These are phyloP conservation scores for Trichoderma semiorbis DNA, from an alignment of 2,329 filamentous ascomycete genomes.

Conservation along the genomic window DNA sequence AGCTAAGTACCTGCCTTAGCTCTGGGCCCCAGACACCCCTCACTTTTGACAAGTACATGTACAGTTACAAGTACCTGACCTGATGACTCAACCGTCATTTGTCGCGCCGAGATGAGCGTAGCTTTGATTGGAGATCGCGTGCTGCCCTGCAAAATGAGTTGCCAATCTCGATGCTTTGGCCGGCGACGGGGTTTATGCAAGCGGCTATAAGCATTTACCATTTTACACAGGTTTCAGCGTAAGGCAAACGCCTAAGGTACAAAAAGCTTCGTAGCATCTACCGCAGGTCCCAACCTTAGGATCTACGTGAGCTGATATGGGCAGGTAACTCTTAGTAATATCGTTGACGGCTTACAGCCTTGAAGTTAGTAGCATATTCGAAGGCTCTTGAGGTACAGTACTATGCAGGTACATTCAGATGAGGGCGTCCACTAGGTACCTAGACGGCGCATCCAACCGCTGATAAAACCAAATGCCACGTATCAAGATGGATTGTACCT, in stretches of 20 bases:
- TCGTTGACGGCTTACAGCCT: not conserved
- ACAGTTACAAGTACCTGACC: not conserved
- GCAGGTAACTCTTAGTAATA: not conserved
- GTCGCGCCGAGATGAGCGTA: not conserved
- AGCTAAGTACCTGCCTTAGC: conserved; percentile 16
- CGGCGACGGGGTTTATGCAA: not conserved
- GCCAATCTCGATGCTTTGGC: not conserved
- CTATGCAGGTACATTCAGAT: not conserved
- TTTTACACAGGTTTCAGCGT: not conserved
- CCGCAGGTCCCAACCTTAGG: no score
- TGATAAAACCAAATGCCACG: not conserved
- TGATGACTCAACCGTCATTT: conserved; percentile 9
- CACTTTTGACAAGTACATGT: not conserved
- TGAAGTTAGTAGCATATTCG: no score
- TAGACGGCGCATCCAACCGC: not conserved
- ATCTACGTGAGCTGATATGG: not conserved
- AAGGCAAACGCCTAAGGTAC: not conserved
- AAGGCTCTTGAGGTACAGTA: not conserved
- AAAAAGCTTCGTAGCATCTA: not conserved
- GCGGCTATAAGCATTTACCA: not conserved
- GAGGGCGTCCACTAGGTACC: not conserved
- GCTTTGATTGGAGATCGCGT: not conserved
- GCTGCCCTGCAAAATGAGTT: not conserved
- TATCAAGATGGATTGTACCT: not conserved
- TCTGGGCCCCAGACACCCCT: conserved; percentile 7